These are phyloP conservation scores for Porpolomopsis calyptriformis DNA, from an alignment of 768 basidiomycete species.

Conservation along the genomic window DNA sequence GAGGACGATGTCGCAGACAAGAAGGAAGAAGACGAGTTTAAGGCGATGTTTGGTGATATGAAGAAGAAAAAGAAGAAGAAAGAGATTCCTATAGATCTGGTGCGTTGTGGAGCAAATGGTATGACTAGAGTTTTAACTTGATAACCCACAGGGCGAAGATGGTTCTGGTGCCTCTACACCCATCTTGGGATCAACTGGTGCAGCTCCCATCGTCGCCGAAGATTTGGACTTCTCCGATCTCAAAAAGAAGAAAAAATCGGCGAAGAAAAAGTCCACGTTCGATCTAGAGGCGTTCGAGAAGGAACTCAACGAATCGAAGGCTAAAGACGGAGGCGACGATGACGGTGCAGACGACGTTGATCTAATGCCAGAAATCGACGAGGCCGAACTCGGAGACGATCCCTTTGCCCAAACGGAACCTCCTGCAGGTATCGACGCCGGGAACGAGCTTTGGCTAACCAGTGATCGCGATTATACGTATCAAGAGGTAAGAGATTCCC, in stretches of 20 bases:
- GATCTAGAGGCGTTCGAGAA: slow-evolving; percentile 94
- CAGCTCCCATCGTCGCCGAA: slow-evolving; percentile 44
- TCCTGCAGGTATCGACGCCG: slow-evolving; percentile 55
- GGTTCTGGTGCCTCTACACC: slow-evolving; percentile 56
- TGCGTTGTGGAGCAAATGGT: slow-evolving; percentile 26
- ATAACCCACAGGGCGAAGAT: slow-evolving; percentile 42
- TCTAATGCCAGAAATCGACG: slow-evolving; percentile 60
- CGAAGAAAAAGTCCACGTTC: slow-evolving; percentile 80
- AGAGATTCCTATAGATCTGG: slow-evolving; percentile 76
- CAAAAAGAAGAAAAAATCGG: slow-evolving; percentile 90
- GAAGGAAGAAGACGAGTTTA: slow-evolving; percentile 62
- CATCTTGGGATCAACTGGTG: slow-evolving; percentile 30
- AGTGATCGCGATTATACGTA: slow-evolving; percentile 97
- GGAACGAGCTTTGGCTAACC: slow-evolving; percentile 81
- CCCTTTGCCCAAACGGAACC: slow-evolving; percentile 59
- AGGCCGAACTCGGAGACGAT: slow-evolving; percentile 82
- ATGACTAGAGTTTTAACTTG: slow-evolving; percentile 6
- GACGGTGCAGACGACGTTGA: slow-evolving; percentile 51
- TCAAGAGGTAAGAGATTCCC: slow-evolving; percentile 51
- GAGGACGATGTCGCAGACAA: slow-evolving; percentile 31
- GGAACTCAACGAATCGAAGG: slow-evolving; percentile 66
- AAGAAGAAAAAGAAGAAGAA: slow-evolving; percentile 95
- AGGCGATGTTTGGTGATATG: slow-evolving; percentile 78
- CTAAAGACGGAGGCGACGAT: slow-evolving; percentile 46
- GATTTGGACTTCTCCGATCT: slow-evolving; percentile 92